Percentiles rank a stretch among this genome's conserved stretches.
Evolutionary conservation across 106 monocot species (phyloP).

Genomic region (Acanthochlamys bracteata): DNA sequence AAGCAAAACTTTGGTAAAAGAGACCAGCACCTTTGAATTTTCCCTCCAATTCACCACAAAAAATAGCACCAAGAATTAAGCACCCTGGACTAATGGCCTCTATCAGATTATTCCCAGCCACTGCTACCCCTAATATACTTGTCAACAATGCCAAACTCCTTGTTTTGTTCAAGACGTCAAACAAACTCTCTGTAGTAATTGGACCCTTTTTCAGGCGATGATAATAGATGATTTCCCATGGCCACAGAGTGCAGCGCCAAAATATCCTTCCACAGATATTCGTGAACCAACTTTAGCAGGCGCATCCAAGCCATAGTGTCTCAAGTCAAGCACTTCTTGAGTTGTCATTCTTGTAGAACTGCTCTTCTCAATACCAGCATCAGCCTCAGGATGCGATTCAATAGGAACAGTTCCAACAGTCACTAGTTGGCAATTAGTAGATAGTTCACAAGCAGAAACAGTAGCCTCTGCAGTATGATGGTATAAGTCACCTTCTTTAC

Average conservation of each 20-base stretch:
- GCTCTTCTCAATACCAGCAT: background rate
- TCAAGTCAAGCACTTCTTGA: constrained; percentile 35
- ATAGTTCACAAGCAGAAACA: too few relatives aligned
- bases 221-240: constrained; percentile 70
- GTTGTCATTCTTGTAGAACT: constrained; percentile 24
- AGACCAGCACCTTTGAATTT: background rate
- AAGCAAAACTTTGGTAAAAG: too few relatives aligned
- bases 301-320: constrained; percentile 37
- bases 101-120: constrained; percentile 44
- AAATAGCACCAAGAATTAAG: too few relatives aligned
- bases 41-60: background rate
- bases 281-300: constrained; percentile 18
- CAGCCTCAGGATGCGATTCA: background rate
- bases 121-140: constrained; percentile 64
- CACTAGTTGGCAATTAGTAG: too few relatives aligned
- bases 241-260: constrained; percentile 73
- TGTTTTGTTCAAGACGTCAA: constrained; percentile 57
- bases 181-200: constrained; percentile 63
- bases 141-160: constrained; percentile 64
- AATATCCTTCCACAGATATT: constrained; percentile 31
- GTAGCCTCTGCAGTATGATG: background rate
- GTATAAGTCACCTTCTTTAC: background rate
- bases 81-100: background rate
- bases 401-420: background rate
- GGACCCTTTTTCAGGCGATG: constrained; percentile 49